These are phyloP conservation scores for Aspergillus felis DNA, from an alignment of 2,329 filamentous ascomycete genomes.

Conservation along the genomic window DNA sequence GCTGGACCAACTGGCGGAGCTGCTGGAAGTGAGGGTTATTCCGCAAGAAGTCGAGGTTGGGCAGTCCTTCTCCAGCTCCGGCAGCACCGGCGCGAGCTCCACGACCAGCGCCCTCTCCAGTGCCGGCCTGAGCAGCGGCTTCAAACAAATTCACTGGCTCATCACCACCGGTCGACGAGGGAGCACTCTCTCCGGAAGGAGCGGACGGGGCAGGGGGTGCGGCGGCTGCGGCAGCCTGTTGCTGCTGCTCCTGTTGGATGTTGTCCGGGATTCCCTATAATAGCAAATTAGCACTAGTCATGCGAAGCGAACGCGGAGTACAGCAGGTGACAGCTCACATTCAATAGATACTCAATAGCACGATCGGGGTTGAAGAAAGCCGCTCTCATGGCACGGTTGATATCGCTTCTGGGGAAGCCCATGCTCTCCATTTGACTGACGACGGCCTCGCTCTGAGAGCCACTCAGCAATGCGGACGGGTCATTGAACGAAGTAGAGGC, in stretches of 20 bases:
- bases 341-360: constrained; percentile 93
- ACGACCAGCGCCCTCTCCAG: constrained; percentile 42
- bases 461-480: constrained; percentile 80
- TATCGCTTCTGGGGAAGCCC: constrained; percentile 86
- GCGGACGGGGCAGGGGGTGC: constrained; percentile 36
- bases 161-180: constrained; percentile 43
- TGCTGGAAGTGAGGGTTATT: constrained; percentile 98
- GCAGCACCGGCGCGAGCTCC: constrained; percentile 36
- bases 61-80: constrained; percentile 52
- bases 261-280: constrained; percentile 83
- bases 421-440: constrained; percentile 94
- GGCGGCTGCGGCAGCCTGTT: constrained; percentile 46
- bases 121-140: constrained; percentile 74
- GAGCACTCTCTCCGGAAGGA: constrained; percentile 27
- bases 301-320: neutral
- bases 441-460: constrained; percentile 73
- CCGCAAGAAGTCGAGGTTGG: constrained; percentile 87
- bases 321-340: constrained; percentile 52
- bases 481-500: constrained; percentile 55
- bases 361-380: constrained; percentile 97
- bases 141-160: constrained; percentile 86
- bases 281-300: neutral
- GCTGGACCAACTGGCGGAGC: constrained; percentile 92
- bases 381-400: constrained; percentile 90
- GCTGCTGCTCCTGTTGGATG: constrained; percentile 67